Evolutionary conservation across 495 filamentous ascomycete species (phyloP).

Genomic region (Trichoderma asperelloides): DNA sequence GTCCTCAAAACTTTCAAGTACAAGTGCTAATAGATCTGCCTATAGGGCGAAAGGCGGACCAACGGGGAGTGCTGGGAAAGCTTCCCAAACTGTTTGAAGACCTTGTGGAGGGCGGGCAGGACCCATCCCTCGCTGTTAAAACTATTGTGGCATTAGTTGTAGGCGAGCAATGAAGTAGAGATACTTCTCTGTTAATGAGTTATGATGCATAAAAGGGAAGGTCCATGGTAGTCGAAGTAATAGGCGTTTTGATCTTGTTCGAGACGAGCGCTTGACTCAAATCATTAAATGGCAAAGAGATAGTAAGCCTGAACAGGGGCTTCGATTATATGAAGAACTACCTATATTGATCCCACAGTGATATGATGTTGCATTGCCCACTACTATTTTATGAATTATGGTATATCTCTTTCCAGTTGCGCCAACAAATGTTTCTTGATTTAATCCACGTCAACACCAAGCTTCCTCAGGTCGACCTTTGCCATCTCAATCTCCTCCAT

Average conservation of each 20-base stretch:
- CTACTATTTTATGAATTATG: background rate
- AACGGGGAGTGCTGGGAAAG: slow-evolving; percentile 34
- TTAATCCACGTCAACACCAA: slow-evolving; percentile 68
- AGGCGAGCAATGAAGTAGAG: slow-evolving; percentile 21
- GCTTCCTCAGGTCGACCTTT: slow-evolving; percentile 52
- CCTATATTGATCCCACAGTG: background rate
- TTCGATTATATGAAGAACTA: background rate
- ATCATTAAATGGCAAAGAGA: background rate
- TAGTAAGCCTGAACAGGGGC: background rate
- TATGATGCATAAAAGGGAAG: background rate
- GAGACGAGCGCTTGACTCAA: background rate
- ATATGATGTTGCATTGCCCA: background rate
- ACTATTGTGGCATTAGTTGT: slow-evolving; percentile 43
- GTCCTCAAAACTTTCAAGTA: background rate
- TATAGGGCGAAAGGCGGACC: slow-evolving; percentile 44
- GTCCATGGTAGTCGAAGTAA: background rate
- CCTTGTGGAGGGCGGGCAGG: slow-evolving; percentile 37
- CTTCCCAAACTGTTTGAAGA: slow-evolving; percentile 45
- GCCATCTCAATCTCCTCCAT: slow-evolving; percentile 71
- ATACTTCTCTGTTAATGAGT: background rate
- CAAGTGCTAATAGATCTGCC: slow-evolving; percentile 15
- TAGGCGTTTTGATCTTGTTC: background rate
- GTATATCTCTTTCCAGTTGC: background rate
- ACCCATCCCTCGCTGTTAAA: slow-evolving; percentile 43
- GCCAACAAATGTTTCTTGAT: background rate